phyloP scores from a whole-genome alignment of 495 filamentous ascomycete genomes.

The Penicillium steckii region DNA sequence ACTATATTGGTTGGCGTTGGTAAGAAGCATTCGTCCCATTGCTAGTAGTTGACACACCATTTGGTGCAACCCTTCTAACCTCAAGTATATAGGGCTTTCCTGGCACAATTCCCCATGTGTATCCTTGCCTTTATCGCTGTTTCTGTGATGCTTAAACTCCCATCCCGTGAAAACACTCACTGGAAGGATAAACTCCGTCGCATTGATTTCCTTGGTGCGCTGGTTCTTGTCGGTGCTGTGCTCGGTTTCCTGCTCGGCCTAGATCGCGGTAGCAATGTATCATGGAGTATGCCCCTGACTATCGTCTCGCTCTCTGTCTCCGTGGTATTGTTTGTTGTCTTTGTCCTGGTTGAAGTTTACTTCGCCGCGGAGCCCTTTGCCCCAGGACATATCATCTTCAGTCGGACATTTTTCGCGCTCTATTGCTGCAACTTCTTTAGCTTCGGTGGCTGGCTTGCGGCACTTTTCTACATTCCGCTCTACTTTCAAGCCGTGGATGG shows the following conservation, averaged over 20 bases:
- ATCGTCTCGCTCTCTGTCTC: conserved; percentile 58
- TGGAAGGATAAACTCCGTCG: conserved; percentile 67
- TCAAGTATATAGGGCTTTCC: conserved; percentile 58
- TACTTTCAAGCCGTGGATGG: conserved; percentile 76
- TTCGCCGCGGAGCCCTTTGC: conserved; percentile 78
- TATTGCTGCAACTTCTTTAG: conserved; percentile 78
- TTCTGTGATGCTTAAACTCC: conserved; percentile 59
- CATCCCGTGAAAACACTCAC: conserved; percentile 49
- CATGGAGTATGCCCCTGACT: conserved; percentile 62
- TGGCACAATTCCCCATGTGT: conserved; percentile 69
- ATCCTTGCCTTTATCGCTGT: conserved; percentile 66
- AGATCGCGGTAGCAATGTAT: conserved; percentile 74
- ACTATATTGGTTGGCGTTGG: conserved; percentile 83
- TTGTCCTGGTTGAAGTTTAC: conserved; percentile 68
- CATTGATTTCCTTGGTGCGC: conserved; percentile 78
- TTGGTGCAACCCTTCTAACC: not conserved
- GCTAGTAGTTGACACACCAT: not conserved
- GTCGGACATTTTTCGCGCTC: conserved; percentile 63
- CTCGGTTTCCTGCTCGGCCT: conserved; percentile 71
- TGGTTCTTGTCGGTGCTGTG: conserved; percentile 67
- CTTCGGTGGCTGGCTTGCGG: conserved; percentile 62
- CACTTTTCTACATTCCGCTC: conserved; percentile 74
- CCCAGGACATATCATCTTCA: conserved; percentile 75
- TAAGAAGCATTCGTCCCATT: too few species aligned
- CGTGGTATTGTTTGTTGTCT: conserved; percentile 60